These are phyloP conservation scores for Incumbomyces lentus DNA, from an alignment of 2,329 filamentous ascomycete genomes.

Conservation along the genomic window DNA sequence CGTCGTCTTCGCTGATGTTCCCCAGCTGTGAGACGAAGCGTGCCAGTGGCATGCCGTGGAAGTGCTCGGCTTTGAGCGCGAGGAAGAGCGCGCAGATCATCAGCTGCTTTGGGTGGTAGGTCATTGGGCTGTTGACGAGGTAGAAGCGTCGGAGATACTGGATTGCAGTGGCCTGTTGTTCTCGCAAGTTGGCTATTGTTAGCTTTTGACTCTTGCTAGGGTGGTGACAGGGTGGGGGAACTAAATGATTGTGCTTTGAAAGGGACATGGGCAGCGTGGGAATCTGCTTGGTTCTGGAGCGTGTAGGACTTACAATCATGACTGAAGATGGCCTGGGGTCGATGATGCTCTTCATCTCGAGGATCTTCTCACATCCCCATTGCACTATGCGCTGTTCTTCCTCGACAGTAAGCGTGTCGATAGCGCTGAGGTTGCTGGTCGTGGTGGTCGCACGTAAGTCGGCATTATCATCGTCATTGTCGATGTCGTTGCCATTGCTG, in stretches of 20 bases:
- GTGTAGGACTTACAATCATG: slow-evolving; percentile 30
- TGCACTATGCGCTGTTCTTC: slow-evolving; percentile 76
- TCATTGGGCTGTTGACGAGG: slow-evolving; percentile 90
- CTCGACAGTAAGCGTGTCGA: slow-evolving; percentile 62
- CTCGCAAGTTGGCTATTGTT: too few species aligned
- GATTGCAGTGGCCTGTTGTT: slow-evolving; percentile 60
- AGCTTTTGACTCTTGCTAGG: too few species aligned
- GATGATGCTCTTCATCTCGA: slow-evolving; percentile 50
- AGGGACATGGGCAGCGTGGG: too few species aligned
- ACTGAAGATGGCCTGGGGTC: slow-evolving; percentile 42
- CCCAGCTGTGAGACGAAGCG: slow-evolving; percentile 61
- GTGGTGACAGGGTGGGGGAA: too few species aligned
- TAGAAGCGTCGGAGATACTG: slow-evolving; percentile 93
- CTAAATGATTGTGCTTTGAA: too few species aligned
- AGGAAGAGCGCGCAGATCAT: slow-evolving; percentile 87
- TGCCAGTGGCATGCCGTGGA: slow-evolving; percentile 54
- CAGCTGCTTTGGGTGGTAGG: slow-evolving; percentile 81
- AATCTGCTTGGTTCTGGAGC: too few species aligned
- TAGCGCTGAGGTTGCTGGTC: slow-evolving; percentile 14
- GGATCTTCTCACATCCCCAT: slow-evolving; percentile 59
- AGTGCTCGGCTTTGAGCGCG: slow-evolving; percentile 82
- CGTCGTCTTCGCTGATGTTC: slow-evolving; percentile 64
- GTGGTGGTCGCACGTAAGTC: slow-evolving; percentile 20
- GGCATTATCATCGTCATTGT: slow-evolving; percentile 17
- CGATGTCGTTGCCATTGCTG: slow-evolving; percentile 25